Evolutionary conservation across 2,329 filamentous ascomycete species (phyloP), one percentile per base, ranked within the genome.

Genomic region (Neofusicoccum sp.): DNA sequence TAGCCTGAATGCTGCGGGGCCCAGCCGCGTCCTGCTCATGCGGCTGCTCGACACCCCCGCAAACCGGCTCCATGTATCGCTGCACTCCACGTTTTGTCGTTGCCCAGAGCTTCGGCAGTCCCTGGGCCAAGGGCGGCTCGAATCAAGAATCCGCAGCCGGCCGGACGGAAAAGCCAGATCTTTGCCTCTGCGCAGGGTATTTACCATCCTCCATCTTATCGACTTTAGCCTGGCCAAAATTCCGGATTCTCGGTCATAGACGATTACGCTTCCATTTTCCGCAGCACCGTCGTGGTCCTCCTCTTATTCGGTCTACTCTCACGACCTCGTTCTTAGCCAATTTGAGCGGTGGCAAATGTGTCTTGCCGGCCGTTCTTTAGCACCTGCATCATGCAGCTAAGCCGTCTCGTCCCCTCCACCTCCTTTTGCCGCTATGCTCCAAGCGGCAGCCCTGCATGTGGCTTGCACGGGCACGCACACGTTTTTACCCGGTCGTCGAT

Each of bases 401-500:
- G 20, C 20, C 20, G 20, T 20, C 20, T 20, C 20, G 20, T 20
- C 20, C 20, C 20, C 20, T 26, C 12, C 31, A 30, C 11, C 7
- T 28, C 9, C 24, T 30, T 26, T 4, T 47, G 26, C 44, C 44
- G 26, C 26, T 47, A 28, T 47, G 3, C 44, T 31, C 44, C 26
- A 30, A 47, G n/a, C 11, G 20, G 20, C 20, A 20, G 20, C 20
- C 44, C 6, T 26, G 20, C 30, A 51, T 16, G 12, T 34, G 26
- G 16, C 31, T 51, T 7, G 11, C n/a, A 20, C 20, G 20, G 20
- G 20, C 9, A 30, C 26, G 24, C 44, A 31, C 31, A 36, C 47
- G 47, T 34, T 6, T 51, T 51, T 51, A 51, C 47, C 47, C 47
- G 47, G 47, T 14, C 31, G 47, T 26, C 47, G 47, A 51, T 51